phyloP scores from a whole-genome alignment of 139 green algal genomes.

The Chlorella sp. region DNA sequence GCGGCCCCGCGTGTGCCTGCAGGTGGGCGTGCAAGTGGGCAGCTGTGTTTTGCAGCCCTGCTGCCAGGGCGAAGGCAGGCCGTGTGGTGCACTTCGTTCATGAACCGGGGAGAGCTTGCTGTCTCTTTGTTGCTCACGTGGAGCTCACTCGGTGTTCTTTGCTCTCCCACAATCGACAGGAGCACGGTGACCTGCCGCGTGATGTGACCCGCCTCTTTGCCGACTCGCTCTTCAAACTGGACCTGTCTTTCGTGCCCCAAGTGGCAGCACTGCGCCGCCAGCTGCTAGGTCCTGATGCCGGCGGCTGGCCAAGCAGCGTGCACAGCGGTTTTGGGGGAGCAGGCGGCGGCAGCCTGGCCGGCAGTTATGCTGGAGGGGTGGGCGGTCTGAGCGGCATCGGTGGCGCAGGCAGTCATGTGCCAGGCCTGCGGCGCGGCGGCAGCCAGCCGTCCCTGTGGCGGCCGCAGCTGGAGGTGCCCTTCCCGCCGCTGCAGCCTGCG shows the following conservation, averaged over 20 bases:
- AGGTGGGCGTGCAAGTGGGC: constrained; percentile 39
- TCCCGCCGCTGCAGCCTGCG: constrained; percentile 81
- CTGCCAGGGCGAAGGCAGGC: neutral
- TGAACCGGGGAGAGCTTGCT: neutral
- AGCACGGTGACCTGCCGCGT: constrained; percentile 67
- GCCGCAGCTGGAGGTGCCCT: constrained; percentile 50
- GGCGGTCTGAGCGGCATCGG: no score
- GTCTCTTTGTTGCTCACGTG: neutral
- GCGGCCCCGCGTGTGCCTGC: constrained; percentile 71
- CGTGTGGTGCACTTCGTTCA: neutral
- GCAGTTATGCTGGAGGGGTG: no score
- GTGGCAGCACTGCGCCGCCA: constrained; percentile 17
- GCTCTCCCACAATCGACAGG: constrained; percentile 32
- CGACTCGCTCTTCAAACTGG: constrained; percentile 62
- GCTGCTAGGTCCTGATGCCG: neutral
- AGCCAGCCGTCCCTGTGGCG: constrained; percentile 27
- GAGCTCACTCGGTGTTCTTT: neutral
- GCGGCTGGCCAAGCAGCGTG: no score
- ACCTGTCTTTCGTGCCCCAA: constrained; percentile 65
- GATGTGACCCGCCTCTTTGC: constrained; percentile 84
- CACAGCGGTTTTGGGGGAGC: no score
- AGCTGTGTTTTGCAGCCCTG: neutral
- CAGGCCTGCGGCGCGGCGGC: neutral
- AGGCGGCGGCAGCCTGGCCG: no score
- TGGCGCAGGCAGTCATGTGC: neutral